A percentile compares a stretch with the other conserved stretches of the same genome.
Conservation (phyloP, 2,329 filamentous ascomycete species). For the Cladosporium sphaerospermum region DNA sequence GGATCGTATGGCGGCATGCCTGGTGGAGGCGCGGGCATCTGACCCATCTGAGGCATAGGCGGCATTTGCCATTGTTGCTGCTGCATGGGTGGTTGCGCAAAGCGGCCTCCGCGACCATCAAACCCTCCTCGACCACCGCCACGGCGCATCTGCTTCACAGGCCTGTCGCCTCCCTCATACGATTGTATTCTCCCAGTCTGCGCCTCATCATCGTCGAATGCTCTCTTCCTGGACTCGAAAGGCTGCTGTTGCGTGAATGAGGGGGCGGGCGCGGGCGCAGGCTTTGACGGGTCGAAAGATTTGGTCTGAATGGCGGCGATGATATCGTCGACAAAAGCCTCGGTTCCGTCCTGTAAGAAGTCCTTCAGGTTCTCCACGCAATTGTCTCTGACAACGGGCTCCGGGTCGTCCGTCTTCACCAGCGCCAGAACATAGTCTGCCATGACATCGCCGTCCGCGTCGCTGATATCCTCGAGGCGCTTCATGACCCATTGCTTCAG, state of each 20-base stretch:
- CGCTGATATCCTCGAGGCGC: conserved; percentile 67
- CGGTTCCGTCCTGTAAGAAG: conserved; percentile 63
- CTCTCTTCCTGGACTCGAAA: conserved; percentile 48
- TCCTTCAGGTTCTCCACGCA: conserved; percentile 69
- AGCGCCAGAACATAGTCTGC: conserved; percentile 80
- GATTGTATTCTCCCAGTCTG: conserved; percentile 21
- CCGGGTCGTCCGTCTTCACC: conserved; percentile 61
- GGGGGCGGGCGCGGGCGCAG: conserved; percentile 18
- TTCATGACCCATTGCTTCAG: conserved; percentile 75
- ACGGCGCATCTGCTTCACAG: conserved; percentile 56
- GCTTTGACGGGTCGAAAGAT: conserved; percentile 29
- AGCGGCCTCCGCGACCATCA: conserved; percentile 33
- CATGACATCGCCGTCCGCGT: conserved; percentile 74
- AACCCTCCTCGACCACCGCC: conserved; percentile 36
- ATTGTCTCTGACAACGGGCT: conserved; percentile 57
- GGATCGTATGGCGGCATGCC: conserved; percentile 52
- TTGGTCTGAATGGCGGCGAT: conserved; percentile 60
- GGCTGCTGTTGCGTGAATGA: conserved; percentile 14
- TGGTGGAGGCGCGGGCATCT: conserved; percentile 34
- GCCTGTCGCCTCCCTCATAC: conserved; percentile 35
- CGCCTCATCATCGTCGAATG: conserved; percentile 50
- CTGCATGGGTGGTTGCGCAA: conserved; percentile 13
- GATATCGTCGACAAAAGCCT: conserved; percentile 63
- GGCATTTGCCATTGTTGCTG: conserved; percentile 21
- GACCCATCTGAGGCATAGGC: conserved; percentile 6